phyloP scores from a whole-genome alignment of 2,329 filamentous ascomycete species.

The Fusarium oxysporum region DNA sequence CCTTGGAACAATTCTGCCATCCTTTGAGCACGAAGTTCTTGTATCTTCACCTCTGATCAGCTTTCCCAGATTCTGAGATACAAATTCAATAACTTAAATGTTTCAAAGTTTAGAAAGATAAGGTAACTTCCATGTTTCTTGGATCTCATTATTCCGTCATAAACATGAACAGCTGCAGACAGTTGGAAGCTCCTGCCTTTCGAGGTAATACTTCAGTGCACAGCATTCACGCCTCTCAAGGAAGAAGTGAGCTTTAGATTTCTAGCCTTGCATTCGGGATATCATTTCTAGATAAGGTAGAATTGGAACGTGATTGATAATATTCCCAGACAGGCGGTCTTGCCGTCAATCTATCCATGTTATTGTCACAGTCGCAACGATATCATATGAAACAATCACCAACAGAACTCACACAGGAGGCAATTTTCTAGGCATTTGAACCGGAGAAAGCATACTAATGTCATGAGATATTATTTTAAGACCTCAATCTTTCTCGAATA shows the following conservation, averaged over 20 bases:
- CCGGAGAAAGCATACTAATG: fast-evolving
- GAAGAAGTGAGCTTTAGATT: fast-evolving
- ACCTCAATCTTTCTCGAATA: fast-evolving
- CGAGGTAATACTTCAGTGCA: fast-evolving
- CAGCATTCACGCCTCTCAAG: too few species aligned
- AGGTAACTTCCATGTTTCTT: neutral
- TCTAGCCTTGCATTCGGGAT: neutral
- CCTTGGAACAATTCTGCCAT: fast-evolving
- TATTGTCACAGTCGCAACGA: neutral
- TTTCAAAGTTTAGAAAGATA: fast-evolving
- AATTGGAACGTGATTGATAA: neutral
- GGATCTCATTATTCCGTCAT: neutral
- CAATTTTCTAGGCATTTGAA: neutral
- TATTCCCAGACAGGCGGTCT: too few species aligned
- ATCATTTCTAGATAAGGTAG: neutral
- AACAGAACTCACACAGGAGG: neutral
- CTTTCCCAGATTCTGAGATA: fast-evolving
- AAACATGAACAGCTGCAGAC: too few species aligned
- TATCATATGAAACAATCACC: too few species aligned
- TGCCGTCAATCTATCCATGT: neutral
- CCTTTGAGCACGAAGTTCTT: fast-evolving
- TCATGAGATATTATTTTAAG: neutral
- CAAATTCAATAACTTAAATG: fast-evolving
- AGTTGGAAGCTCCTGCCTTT: neutral
- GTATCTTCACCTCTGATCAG: fast-evolving